Evolutionary conservation across 768 basidiomycete genomes (phyloP).

Genomic region (Serendipita indica): DNA sequence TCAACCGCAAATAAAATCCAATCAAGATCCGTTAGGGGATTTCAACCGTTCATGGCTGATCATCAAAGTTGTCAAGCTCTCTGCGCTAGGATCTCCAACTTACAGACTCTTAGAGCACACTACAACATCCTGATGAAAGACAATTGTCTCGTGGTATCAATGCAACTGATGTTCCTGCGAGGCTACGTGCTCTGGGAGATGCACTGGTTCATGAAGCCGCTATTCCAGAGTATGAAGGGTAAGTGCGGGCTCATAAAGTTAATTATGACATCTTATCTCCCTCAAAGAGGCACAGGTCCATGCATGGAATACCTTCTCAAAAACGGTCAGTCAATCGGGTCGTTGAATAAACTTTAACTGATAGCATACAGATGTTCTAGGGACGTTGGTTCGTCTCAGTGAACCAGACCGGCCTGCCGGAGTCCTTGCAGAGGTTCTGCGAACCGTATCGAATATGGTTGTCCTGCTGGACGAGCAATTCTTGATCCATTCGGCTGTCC

Average conservation of each 20-base stretch:
- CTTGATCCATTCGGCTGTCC: conserved; percentile 79
- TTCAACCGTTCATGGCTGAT: conserved; percentile 63
- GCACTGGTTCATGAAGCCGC: conserved; percentile 75
- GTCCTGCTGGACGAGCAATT: conserved; percentile 87
- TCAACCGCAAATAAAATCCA: conserved; percentile 33
- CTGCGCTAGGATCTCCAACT: not conserved
- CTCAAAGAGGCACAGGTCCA: conserved; percentile 58
- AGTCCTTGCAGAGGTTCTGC: conserved; percentile 80
- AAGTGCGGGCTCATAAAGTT: conserved; percentile 9
- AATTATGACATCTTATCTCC: conserved; percentile 8
- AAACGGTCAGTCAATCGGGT: conserved; percentile 41
- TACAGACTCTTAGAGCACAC: conserved; percentile 43
- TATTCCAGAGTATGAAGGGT: conserved; percentile 69
- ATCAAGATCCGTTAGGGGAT: conserved; percentile 53
- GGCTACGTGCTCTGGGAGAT: conserved; percentile 69
- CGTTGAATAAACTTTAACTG: not conserved
- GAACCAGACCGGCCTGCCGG: conserved; percentile 75
- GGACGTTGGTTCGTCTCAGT: conserved; percentile 70
- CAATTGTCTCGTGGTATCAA: conserved; percentile 68
- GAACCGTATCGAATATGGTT: conserved; percentile 79
- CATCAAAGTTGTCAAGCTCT: conserved; percentile 39
- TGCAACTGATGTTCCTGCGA: conserved; percentile 64
- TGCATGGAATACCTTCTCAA: conserved; percentile 87
- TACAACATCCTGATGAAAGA: conserved; percentile 79
- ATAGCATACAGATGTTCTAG: conserved; percentile 54